Conservation (phyloP, 805 yeast species). For the Yamadazyma philogaea region DNA sequence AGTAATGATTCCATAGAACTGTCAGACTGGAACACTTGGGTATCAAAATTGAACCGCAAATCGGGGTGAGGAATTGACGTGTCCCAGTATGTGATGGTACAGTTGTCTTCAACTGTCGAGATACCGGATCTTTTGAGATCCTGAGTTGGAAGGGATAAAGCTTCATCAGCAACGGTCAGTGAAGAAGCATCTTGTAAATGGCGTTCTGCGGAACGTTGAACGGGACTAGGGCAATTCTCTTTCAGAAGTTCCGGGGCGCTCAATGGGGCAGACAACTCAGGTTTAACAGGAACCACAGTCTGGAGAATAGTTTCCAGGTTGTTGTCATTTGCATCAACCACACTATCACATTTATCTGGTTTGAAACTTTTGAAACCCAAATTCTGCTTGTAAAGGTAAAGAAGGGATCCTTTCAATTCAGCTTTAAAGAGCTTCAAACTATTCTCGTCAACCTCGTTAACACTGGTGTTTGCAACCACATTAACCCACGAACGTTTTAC, state of each 20-base stretch:
- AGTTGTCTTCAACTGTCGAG: slow-evolving; percentile 7
- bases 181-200: slow-evolving; percentile 17
- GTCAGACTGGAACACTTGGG: slow-evolving; percentile 46
- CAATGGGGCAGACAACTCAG: slow-evolving; percentile 4
- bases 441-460: slow-evolving; percentile 27
- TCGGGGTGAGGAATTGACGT: slow-evolving; percentile 36
- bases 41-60: slow-evolving; percentile 43
- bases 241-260: slow-evolving; percentile 8
- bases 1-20: slow-evolving; percentile 64
- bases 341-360: not conserved
- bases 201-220: slow-evolving; percentile 14
- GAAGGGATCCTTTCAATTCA: slow-evolving; percentile 64
- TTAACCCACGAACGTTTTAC: slow-evolving; percentile 39
- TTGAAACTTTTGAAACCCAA: slow-evolving; percentile 37
- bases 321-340: not conserved
- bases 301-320: slow-evolving; percentile 11
- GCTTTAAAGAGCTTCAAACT: slow-evolving; percentile 54
- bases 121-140: slow-evolving; percentile 2
- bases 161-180: slow-evolving; percentile 9
- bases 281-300: not conserved
- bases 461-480: slow-evolving; percentile 28
- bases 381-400: slow-evolving; percentile 59
- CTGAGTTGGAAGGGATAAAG: slow-evolving; percentile 3
- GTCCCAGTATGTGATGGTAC: slow-evolving; percentile 22
- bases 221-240: slow-evolving; percentile 1